Percentiles rank a stretch among this genome's conserved stretches.
Conservation (phyloP, 106 monocot species). For the Allium sativum region DNA sequence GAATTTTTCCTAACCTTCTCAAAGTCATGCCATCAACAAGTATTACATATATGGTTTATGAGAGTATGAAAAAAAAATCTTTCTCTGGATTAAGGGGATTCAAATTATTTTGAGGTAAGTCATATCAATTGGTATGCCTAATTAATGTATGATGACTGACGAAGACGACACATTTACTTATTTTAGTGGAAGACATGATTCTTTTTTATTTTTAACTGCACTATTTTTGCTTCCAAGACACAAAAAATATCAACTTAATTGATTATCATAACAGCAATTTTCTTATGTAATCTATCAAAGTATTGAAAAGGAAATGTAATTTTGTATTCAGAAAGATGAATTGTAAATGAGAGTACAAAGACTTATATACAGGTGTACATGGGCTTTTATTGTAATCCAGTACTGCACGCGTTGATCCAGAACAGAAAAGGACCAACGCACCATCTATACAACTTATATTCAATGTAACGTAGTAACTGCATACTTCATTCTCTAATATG, state of each 20-base stretch:
- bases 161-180: conserved; percentile 21
- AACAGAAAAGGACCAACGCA: too few relatives aligned
- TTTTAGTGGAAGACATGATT: background rate
- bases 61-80: conserved; percentile 81
- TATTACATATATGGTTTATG: conserved; percentile 89
- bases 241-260: background rate
- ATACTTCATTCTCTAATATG: too few relatives aligned
- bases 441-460: too few relatives aligned
- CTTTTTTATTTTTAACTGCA: conserved; percentile 1
- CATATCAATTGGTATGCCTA: conserved; percentile 22
- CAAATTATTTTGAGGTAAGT: conserved; percentile 9
- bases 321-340: too few relatives aligned
- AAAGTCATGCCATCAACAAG: conserved; percentile 95
- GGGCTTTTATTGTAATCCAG: too few relatives aligned
- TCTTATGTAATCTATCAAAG: background rate
- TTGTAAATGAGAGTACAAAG: too few relatives aligned
- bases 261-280: conserved; percentile 3
- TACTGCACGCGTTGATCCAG: too few relatives aligned
- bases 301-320: too few relatives aligned
- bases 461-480: too few relatives aligned
- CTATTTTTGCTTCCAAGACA: conserved; percentile 4
- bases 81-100: conserved; percentile 47
- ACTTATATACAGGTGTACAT: too few relatives aligned
- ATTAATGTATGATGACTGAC: conserved; percentile 46
- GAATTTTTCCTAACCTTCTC: conserved; percentile 83